Evolutionary conservation across 176 grass and related monocot species (phyloP).

Genomic region (Alopecurus myosuroides): DNA sequence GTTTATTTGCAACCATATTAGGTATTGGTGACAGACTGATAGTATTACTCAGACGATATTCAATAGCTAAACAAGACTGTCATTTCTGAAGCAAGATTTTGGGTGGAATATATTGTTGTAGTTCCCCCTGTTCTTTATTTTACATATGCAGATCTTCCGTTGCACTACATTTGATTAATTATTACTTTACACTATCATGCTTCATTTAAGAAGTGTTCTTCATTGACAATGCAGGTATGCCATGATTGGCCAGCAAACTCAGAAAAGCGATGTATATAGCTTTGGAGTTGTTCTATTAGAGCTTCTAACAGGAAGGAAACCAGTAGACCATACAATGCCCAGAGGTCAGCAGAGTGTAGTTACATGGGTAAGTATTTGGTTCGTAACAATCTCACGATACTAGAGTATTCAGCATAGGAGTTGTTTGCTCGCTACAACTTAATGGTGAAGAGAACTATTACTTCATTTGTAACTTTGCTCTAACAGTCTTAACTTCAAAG

Average conservation of each 20-base stretch:
- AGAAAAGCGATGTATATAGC: conserved; percentile 93
- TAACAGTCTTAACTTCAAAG: conserved; percentile 12
- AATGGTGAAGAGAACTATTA: neutral
- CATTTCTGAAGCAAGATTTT: neutral
- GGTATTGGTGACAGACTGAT: neutral
- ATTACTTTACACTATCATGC: neutral
- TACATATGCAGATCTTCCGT: neutral
- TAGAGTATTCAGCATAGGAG: neutral
- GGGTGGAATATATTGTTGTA: neutral
- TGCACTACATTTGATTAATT: neutral
- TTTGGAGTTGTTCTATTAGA: conserved; percentile 92
- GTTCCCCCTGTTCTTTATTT: neutral
- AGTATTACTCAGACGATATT: neutral
- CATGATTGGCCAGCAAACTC: conserved; percentile 82
- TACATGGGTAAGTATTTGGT: conserved; percentile 72
- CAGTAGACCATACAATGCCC: conserved; percentile 88
- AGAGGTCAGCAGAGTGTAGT: conserved; percentile 88
- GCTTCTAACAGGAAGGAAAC: conserved; percentile 88
- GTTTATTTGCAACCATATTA: neutral
- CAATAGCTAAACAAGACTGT: neutral
- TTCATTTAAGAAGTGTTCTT: neutral
- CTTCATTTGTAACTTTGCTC: no score
- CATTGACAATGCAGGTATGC: conserved; percentile 59
- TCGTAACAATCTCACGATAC: neutral
- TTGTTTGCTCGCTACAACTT: neutral